Conservation (phyloP, 208 protist genomes). For the Leishmania aethiopica region DNA sequence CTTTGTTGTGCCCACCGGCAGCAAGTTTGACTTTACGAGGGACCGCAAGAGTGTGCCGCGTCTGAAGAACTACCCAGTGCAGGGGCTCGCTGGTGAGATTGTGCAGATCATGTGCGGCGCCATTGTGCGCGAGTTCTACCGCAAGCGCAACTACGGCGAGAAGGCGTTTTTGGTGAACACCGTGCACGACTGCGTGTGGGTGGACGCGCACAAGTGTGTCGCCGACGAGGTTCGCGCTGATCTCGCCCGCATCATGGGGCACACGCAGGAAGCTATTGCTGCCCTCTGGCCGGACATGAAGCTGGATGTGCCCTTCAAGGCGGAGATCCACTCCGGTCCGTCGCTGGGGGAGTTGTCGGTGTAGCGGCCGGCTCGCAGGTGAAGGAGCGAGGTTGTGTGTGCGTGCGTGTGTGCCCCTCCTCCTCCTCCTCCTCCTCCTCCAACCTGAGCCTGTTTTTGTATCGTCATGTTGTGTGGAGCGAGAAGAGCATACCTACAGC, state of each 20-base stretch:
- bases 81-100: conserved; percentile 89
- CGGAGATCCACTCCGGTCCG: conserved; percentile 70
- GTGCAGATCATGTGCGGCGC: conserved; percentile 92
- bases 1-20: conserved; percentile 87
- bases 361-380: neutral
- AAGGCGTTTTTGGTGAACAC: conserved; percentile 92
- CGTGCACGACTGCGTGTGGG: conserved; percentile 93
- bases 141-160: conserved; percentile 70
- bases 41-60: conserved; percentile 77
- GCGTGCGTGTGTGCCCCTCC: neutral
- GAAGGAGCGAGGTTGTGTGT: neutral
- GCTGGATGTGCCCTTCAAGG: conserved; percentile 87
- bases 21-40: conserved; percentile 89
- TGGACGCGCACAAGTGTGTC: conserved; percentile 84
- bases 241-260: conserved; percentile 68
- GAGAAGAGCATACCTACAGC: neutral
- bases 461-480: neutral
- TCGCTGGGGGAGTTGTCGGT: conserved; percentile 70
- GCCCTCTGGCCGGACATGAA: conserved; percentile 85
- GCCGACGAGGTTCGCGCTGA: conserved; percentile 78
- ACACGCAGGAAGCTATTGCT: conserved; percentile 73
- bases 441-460: neutral
- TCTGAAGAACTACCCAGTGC: conserved; percentile 93
- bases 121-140: conserved; percentile 82
- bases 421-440: neutral